Evolutionary conservation across 805 yeast genomes (phyloP).

Genomic region (Barnettozyma sucrosica): DNA sequence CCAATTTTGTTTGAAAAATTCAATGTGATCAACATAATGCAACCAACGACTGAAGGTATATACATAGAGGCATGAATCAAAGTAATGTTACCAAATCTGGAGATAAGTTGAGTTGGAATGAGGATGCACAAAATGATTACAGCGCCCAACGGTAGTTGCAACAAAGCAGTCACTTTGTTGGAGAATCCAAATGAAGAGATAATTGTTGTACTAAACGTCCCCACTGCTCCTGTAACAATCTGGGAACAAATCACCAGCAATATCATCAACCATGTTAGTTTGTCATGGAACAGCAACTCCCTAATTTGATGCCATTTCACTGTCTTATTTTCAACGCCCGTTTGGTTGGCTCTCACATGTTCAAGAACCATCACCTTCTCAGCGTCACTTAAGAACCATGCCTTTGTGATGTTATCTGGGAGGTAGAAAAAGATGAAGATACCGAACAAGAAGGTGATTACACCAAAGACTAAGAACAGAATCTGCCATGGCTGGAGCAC

Average conservation of each 20-base stretch:
- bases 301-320: slow-evolving; percentile 36
- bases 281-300: slow-evolving; percentile 38
- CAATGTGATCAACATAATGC: slow-evolving; percentile 37
- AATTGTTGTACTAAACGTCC: slow-evolving; percentile 19
- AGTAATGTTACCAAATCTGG: slow-evolving; percentile 31
- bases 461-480: slow-evolving; percentile 48
- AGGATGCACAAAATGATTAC: slow-evolving; percentile 39
- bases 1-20: slow-evolving; percentile 34
- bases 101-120: slow-evolving; percentile 31
- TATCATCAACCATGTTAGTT: slow-evolving; percentile 41
- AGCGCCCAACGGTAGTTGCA: slow-evolving; percentile 50
- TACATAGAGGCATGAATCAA: slow-evolving; percentile 33
- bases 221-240: slow-evolving; percentile 42
- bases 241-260: slow-evolving; percentile 36
- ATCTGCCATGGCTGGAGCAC: slow-evolving; percentile 49
- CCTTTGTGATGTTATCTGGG: slow-evolving; percentile 42
- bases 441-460: slow-evolving; percentile 45
- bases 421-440: slow-evolving; percentile 33
- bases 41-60: slow-evolving; percentile 45
- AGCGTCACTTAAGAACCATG: slow-evolving; percentile 28
- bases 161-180: slow-evolving; percentile 34
- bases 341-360: slow-evolving; percentile 36
- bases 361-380: slow-evolving; percentile 38
- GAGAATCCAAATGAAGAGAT: slow-evolving; percentile 17
- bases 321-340: slow-evolving; percentile 41